These are phyloP conservation scores for Cairneyella variabilis DNA, from an alignment of 495 filamentous ascomycete species.

Conservation along the genomic window DNA sequence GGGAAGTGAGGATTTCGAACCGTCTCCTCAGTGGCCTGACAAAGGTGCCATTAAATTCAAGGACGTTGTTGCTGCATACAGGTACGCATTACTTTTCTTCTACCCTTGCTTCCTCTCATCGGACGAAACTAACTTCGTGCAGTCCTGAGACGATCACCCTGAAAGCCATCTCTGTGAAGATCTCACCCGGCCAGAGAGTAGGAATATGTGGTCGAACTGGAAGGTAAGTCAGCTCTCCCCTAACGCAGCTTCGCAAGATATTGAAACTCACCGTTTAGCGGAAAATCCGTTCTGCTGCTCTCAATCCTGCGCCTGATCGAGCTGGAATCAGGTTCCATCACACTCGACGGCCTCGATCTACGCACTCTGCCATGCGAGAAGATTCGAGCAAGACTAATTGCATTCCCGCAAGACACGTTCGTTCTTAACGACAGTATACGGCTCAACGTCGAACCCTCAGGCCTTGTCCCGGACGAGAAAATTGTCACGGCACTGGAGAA, in stretches of 20 bases:
- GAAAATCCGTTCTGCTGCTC: constrained; percentile 31
- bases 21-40: constrained; percentile 23
- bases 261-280: not conserved
- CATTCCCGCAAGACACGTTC: constrained; percentile 56
- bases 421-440: constrained; percentile 55
- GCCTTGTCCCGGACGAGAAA: constrained; percentile 4
- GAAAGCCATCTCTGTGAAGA: constrained; percentile 26
- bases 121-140: not conserved
- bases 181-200: constrained; percentile 32
- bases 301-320: constrained; percentile 28
- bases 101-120: not conserved
- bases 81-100: not conserved
- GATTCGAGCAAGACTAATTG: constrained; percentile 27
- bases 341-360: constrained; percentile 34
- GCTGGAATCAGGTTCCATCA: constrained; percentile 16
- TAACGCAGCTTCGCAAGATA: not conserved
- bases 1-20: constrained; percentile 28
- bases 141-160: constrained; percentile 23
- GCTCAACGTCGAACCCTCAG: constrained; percentile 44
- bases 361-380: constrained; percentile 19
- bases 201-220: constrained; percentile 34
- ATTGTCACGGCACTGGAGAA: constrained; percentile 7
- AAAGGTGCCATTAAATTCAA: constrained; percentile 39
- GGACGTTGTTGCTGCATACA: constrained; percentile 34
- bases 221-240: constrained; percentile 9